Evolutionary conservation across 805 yeast species (phyloP).

Genomic region (Clavispora carvajalis): DNA sequence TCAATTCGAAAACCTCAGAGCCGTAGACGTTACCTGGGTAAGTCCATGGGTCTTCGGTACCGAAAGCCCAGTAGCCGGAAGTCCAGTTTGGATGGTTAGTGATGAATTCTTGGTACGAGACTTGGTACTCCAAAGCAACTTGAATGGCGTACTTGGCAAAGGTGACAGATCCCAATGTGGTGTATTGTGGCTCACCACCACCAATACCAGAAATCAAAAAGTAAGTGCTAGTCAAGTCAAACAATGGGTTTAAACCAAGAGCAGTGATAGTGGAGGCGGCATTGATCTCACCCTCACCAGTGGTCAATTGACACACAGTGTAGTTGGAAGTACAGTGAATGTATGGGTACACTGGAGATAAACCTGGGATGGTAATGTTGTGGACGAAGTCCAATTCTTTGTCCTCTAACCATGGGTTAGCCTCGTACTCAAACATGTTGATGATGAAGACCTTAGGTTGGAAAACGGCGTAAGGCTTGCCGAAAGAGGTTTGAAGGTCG

Average conservation of each 20-base stretch:
- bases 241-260: conserved; percentile 45
- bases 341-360: conserved; percentile 54
- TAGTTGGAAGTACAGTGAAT: conserved; percentile 51
- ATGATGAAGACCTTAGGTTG: conserved; percentile 53
- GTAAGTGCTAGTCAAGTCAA: conserved; percentile 56
- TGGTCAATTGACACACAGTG: conserved; percentile 54
- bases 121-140: conserved; percentile 54
- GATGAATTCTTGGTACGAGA: conserved; percentile 38
- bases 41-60: conserved; percentile 42
- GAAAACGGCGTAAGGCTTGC: conserved; percentile 29
- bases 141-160: conserved; percentile 59
- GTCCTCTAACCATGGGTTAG: conserved; percentile 45
- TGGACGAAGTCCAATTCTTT: conserved; percentile 39
- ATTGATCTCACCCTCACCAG: conserved; percentile 68
- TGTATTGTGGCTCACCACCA: conserved; percentile 53
- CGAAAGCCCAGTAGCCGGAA: conserved; percentile 55
- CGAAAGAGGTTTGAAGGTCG: conserved; percentile 20
- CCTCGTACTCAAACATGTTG: conserved; percentile 51
- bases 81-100: conserved; percentile 45
- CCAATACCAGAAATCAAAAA: conserved; percentile 63
- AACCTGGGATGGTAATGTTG: conserved; percentile 61
- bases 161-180: conserved; percentile 56
- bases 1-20: conserved; percentile 60
- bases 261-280: conserved; percentile 59
- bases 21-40: conserved; percentile 57